Base-by-base conservation (phyloP, 73 alveolate genomes). In the Stentor coeruleus region DNA sequence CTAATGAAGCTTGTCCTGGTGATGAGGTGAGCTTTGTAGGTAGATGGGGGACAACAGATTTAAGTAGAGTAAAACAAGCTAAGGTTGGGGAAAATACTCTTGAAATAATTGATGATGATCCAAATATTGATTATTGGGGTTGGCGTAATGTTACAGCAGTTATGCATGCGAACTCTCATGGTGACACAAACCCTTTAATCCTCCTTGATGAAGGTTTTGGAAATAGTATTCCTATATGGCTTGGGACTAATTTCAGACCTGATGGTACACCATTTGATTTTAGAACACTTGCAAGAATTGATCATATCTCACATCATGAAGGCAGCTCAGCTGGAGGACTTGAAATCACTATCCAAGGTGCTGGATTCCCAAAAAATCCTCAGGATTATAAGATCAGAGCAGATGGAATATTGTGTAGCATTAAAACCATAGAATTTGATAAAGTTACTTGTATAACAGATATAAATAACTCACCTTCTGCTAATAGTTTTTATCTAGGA, bases 291-390 rank as follows among this genome's bases (percentile, higher is more conserved):
- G 79, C 79, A 33, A 66, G 39, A 66, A 66, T 66, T 33, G 79
- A 66, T 31, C 15, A 20, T 28, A 40, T 66, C 79, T 66, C 79
- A 26, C 40, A 20, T 11, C n/a, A 31, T 2, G 37, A 31, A 20
- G 79, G 79, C n/a, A 66, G 79, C 79, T 33, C 36, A 26, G 79
- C 79, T 28, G 79, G 79, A 1, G 79, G 79, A 20, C 79, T 20
- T 20, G 42, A 66, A 66, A 14, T 66, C 26, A 66, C 41, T 20
- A 20, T 66, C 20, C n/a, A 20, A 66, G 79, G 79, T 20, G 79
- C n/a, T 28, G 79, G 79, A 1, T 66, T 66, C 33, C 39, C 39
- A 20, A 20, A 20, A 66, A 33, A 20, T 11, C n/a, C 79, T 26
- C 14, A 26, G 1, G n/a, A 15, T 20, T 20, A 20, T 20, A 33